Base-by-base conservation (phyloP, 2,329 filamentous ascomycete genomes). In the Cladophialophora bantiana region DNA sequence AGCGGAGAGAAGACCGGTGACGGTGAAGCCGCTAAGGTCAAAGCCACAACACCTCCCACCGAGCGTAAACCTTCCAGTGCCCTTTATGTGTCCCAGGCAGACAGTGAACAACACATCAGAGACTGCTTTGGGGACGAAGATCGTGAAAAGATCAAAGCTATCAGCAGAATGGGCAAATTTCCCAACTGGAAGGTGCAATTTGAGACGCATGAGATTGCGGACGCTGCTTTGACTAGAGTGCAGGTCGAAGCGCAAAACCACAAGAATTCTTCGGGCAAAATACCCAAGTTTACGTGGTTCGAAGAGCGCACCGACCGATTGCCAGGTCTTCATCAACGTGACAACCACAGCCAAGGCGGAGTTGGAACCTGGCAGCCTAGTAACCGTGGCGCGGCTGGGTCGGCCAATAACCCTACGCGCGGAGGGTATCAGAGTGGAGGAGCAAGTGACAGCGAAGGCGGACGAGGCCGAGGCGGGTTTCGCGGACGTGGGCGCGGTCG, bases 151-250 rank as follows among this genome's bases (percentile, higher is more conserved):
- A 92, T 97, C 71, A 79, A 87, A 62, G 90, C 89, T 79, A 84
- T 94, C 59, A 89, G 93, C 54, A 81, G 82, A 71, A 83, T 83
- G 74, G 79, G 87, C 64, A 88, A 88, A 74, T 88, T 88, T 68
- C 92, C 92, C 82, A 93, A 93, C 82, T 94, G 90, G 81, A 92
- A 97, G 58, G 93, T 92, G 32, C 90, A 94, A 71, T 98, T 98
- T 81, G 88, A 90, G 76, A 91, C 85, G 2, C 76, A 83, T 2
- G 90, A 96, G 72, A 92, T 96, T 58, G 92, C 94, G 75, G 91
- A 94, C 73, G 87, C 85, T 38, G 92, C 93, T 38, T 85, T 97
- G 75, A 86, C 88, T 50, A 89, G 88, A 70, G 67, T 66, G 34
- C 87, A 92, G 4, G 85, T 89, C 13, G 92, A 95, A 52, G 85